Evolutionary conservation across 257 asterid genomes (phyloP), one percentile per base, ranked within the genome.

Genomic region (Misopates orontium): DNA sequence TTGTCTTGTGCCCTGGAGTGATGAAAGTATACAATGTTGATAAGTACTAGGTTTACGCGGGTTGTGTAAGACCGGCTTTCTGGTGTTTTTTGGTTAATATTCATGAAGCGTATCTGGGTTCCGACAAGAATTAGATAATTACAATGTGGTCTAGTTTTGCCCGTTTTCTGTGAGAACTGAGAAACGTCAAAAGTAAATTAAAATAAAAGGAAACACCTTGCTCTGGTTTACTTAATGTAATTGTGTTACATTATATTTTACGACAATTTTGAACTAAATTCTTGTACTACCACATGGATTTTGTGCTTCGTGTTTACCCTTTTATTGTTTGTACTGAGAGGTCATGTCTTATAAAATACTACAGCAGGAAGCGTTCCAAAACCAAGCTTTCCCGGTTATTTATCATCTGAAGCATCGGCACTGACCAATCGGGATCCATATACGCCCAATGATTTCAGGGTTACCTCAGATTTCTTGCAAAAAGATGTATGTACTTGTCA

Each of bases 351-450:
- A 41, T 24, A 65, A 72, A 21, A 65, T 67, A 58, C 31, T 64
- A 15, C 68, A 31, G 66, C 41, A 79, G 87, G 80, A 42, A 75
- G 63, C 88, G 56, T 64, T 51, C 75, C 73, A 13, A 76, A 53
- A 64, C 53, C 78, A 23, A 78, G 60, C 63, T 78, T 83, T 76
- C 85, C 88, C 11, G 92, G 92, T 39, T 71, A 81, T 74, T 71
- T 79, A 49, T 36, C 85, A n/a, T 73, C 90, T 1, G 92, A 87
- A 69, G 63, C 77, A 20, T 75, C 95, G 69, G 57, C 78, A 16
- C 50, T 76, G 67, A 70, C 75, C 28, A 55, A 79, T 66, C 63
- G 68, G 68, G 70, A 72, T 64, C 77, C 74, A 22, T 62, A 83
- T 77, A 72, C 83, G 75, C 75, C 87, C 58, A 67, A 44, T 23